Evolutionary conservation across 495 filamentous ascomycete species (phyloP).

Genomic region (Penicillium dipodomyicola): DNA sequence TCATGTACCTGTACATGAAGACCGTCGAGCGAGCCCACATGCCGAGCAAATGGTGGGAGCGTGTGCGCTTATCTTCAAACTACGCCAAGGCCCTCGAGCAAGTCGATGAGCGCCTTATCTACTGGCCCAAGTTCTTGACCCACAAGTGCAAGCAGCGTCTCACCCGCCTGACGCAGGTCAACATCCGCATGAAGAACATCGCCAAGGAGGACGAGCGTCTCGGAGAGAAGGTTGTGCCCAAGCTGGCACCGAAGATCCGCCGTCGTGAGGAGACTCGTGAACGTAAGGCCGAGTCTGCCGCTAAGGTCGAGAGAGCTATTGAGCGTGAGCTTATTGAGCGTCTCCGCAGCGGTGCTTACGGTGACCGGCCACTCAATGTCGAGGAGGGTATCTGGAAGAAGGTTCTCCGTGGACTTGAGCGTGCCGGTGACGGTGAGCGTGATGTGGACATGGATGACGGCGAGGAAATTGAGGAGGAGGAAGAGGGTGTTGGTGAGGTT

Average conservation of each 20-base stretch:
- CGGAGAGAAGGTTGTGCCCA: constrained; percentile 87
- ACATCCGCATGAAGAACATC: constrained; percentile 77
- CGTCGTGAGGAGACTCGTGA: constrained; percentile 87
- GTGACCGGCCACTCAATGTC: constrained; percentile 89
- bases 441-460: constrained; percentile 92
- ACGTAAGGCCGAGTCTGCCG: constrained; percentile 88
- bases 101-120: constrained; percentile 83
- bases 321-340: constrained; percentile 94
- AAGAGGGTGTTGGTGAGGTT: constrained; percentile 72
- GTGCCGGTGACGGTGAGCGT: constrained; percentile 74
- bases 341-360: constrained; percentile 88
- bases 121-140: constrained; percentile 93
- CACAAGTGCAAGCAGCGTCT: constrained; percentile 99
- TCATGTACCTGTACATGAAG: constrained; percentile 96
- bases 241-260: constrained; percentile 88
- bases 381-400: constrained; percentile 96
- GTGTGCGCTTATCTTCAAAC: constrained; percentile 83
- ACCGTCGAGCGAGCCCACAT: constrained; percentile 88
- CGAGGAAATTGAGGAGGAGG: constrained; percentile 67
- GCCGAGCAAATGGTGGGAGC: constrained; percentile 92
- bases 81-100: constrained; percentile 85
- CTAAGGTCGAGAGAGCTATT: constrained; percentile 93
- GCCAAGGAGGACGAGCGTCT: constrained; percentile 84
- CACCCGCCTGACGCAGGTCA: constrained; percentile 89
- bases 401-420: constrained; percentile 86